A percentile compares a stretch with the other conserved stretches of the same genome.
phyloP scores from a whole-genome alignment of 257 asterid species.

The Ligustrum vulgare region DNA sequence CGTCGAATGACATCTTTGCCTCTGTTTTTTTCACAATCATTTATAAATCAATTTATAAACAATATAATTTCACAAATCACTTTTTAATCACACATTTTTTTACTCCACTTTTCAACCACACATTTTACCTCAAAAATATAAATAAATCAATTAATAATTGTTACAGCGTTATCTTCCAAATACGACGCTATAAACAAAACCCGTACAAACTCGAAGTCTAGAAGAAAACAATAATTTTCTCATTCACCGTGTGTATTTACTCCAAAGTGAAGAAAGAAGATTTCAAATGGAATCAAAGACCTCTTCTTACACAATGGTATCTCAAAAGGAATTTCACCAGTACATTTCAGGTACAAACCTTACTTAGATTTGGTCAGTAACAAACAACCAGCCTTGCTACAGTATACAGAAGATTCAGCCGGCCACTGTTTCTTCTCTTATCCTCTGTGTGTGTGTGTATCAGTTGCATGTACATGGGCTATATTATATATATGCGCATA shows the following conservation, averaged over 20 bases:
- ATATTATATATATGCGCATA: conserved; percentile 2
- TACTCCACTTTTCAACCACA: no score
- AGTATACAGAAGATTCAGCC: conserved; percentile 23
- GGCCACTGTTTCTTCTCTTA: conserved; percentile 27
- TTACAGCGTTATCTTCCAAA: no score
- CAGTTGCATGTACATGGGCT: not conserved
- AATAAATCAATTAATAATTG: no score
- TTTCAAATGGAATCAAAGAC: not conserved
- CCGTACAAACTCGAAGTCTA: not conserved
- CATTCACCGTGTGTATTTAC: not conserved
- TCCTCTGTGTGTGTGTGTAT: not conserved
- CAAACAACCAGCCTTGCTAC: conserved; percentile 14
- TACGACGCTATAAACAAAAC: not conserved
- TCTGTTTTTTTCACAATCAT: no score
- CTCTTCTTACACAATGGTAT: conserved; percentile 24
- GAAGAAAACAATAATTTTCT: not conserved
- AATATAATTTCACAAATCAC: no score
- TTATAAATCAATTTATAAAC: no score
- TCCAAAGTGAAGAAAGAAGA: not conserved
- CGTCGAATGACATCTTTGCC: not conserved
- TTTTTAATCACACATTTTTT: no score
- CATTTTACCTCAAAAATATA: no score
- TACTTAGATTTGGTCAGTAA: conserved; percentile 41
- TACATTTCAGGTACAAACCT: conserved; percentile 36
- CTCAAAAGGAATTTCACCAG: conserved; percentile 29